Percentiles rank a stretch among this genome's conserved stretches.
phyloP scores from a whole-genome alignment of 768 basidiomycete species.

The Amyloporia xantha region DNA sequence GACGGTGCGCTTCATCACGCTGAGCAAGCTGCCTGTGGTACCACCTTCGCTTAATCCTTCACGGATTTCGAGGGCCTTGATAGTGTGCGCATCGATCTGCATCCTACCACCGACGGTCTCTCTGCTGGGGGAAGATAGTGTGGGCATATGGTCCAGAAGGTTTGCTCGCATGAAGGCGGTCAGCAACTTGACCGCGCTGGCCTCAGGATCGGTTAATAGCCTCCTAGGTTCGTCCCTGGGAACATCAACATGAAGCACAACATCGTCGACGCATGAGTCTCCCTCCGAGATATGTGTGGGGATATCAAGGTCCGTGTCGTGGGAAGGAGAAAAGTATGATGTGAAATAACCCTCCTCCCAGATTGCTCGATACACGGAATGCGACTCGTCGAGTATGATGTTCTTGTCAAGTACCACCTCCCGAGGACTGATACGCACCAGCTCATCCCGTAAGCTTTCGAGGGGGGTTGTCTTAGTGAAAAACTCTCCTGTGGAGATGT shows the following conservation, averaged over 20 bases:
- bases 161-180: slow-evolving; percentile 59
- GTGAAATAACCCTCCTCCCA: slow-evolving; percentile 49
- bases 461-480: slow-evolving; percentile 58
- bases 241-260: slow-evolving; percentile 9
- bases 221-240: not conserved
- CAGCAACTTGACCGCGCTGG: slow-evolving; percentile 52
- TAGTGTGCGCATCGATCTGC: slow-evolving; percentile 86
- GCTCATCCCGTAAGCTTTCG: slow-evolving; percentile 66
- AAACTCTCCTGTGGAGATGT: slow-evolving; percentile 92
- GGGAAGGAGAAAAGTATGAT: slow-evolving; percentile 35
- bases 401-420: slow-evolving; percentile 67
- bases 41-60: slow-evolving; percentile 72
- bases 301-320: not conserved
- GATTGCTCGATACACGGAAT: slow-evolving; percentile 44
- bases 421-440: slow-evolving; percentile 72
- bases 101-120: slow-evolving; percentile 56
- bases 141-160: slow-evolving; percentile 75
- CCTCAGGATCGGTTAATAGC: slow-evolving; percentile 35
- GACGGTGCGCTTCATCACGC: slow-evolving; percentile 67
- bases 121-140: slow-evolving; percentile 46
- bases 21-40: slow-evolving; percentile 64
- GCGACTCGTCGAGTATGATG: slow-evolving; percentile 29
- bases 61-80: slow-evolving; percentile 81
- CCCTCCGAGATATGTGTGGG: not conserved
- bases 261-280: slow-evolving; percentile 15